Conservation (phyloP, 768 basidiomycete genomes). For the Mycena polygramma region DNA sequence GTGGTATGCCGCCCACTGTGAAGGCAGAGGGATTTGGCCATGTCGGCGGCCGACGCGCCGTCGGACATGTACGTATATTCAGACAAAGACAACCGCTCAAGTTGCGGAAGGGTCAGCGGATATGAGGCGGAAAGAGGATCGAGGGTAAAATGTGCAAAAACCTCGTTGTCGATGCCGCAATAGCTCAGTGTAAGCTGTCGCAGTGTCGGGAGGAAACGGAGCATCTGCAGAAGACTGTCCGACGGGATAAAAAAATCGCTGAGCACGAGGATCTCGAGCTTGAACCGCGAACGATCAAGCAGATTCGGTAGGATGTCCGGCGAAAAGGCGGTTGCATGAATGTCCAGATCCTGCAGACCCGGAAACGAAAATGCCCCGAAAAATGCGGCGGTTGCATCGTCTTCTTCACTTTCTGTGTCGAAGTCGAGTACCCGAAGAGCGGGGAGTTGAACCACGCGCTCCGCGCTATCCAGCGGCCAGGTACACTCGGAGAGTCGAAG, state of each 20-base stretch:
- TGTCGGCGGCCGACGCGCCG: not conserved
- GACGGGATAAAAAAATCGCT: not conserved
- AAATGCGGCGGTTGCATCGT: not conserved
- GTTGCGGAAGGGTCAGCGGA: not conserved
- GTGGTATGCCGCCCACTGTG: not conserved
- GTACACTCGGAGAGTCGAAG: not conserved
- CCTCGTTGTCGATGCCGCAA: not conserved
- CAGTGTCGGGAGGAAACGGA: not conserved
- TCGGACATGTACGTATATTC: not conserved
- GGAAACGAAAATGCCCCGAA: not conserved
- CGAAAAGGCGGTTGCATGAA: not conserved
- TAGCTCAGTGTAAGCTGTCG: not conserved
- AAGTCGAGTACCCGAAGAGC: not conserved
- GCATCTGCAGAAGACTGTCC: not conserved
- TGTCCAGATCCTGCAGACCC: not conserved
- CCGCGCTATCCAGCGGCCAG: not conserved
- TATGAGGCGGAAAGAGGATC: not conserved
- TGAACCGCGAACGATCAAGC: not conserved
- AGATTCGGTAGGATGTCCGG: not conserved
- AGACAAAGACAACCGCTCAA: too few species aligned
- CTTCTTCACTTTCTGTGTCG: not conserved
- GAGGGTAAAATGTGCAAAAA: not conserved
- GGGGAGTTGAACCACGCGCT: not conserved
- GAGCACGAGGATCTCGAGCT: not conserved
- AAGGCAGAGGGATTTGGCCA: not conserved